phyloP scores from a whole-genome alignment of 371 early-diverging fungal genomes.

The Circinella umbellata region DNA sequence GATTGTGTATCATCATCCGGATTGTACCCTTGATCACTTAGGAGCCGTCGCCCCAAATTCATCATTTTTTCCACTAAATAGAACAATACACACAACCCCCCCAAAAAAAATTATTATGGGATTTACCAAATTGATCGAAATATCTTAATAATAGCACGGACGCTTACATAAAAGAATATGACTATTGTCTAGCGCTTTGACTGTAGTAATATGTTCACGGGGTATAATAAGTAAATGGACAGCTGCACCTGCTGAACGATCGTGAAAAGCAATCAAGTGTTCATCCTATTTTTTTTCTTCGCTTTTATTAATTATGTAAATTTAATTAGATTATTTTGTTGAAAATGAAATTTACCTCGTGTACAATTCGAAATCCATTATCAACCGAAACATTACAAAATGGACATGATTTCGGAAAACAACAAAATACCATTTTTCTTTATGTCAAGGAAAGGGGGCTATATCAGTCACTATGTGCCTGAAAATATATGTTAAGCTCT shows the following conservation, averaged over 20 bases:
- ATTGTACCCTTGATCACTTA: conserved; percentile 45
- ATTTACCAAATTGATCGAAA: background rate
- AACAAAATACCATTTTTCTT: conserved; percentile 17
- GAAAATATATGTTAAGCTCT: no score
- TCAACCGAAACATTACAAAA: conserved; percentile 28
- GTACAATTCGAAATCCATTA: conserved; percentile 29
- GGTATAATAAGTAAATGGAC: conserved; percentile 64
- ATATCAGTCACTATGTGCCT: no score
- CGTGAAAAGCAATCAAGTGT: conserved; percentile 59
- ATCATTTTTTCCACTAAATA: conserved; percentile 50
- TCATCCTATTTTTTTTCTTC: conserved; percentile 41
- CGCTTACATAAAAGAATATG: conserved; percentile 57
- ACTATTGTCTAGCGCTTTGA: conserved; percentile 38
- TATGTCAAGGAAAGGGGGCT: no score
- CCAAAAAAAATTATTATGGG: no score
- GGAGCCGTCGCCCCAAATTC: conserved; percentile 36
- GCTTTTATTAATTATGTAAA: background rate
- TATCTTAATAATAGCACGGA: background rate
- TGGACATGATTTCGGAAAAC: conserved; percentile 17
- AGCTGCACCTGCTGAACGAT: conserved; percentile 60
- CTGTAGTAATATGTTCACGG: conserved; percentile 47
- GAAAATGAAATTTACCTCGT: conserved; percentile 12
- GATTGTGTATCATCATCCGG: conserved; percentile 27
- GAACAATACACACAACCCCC: no score
- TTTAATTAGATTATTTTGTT: background rate